Evolutionary conservation across 2,329 filamentous ascomycete genomes (phyloP), one percentile per base, ranked within the genome.

Genomic region (Fusarium praegraminearum): DNA sequence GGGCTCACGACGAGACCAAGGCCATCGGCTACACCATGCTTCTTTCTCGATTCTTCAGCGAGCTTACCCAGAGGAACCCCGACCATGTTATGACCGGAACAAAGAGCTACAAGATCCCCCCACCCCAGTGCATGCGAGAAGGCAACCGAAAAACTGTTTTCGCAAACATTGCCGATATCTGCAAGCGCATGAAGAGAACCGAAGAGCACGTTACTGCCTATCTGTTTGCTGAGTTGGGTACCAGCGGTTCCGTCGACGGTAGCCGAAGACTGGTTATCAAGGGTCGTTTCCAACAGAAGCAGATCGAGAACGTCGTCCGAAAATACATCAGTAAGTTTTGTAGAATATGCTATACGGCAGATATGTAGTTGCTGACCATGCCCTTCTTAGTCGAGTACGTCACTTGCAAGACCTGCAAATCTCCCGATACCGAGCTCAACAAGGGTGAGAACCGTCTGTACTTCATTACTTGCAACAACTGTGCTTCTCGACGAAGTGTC

Each of bases 71-170:
- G 83, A 94, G 97, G 86, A 97, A 99, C 86, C 96, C 96, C 75
- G 96, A 99, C 80, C 91, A 98, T 77, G 91, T 95, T 71, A 91
- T 93, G 69, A 93, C 90, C 80, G 93, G 93, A 73, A 90, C 90
- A 77, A 96, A 94, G 87, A 97, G 92, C 82, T 99, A 98, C 90
- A 98, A 98, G 90, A 99, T 99, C 75, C 96, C 96, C 54, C 96
- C 96, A 55, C 96, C 96, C 52, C 96, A 99, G 86, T 98, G 96
- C 84, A 90, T 98, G 79, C 94, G 96, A 84, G 96, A 99, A 94
- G 96, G 96, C 81, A 99, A 99, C 90, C 97, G 97, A 89, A 97
- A 97, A 91, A 99, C 96, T 69, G 97, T 99, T 78, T 99, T 99
- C 78, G 96, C 95, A 86, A 99, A 99, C 86, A 96, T 99, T 78